Evolutionary conservation across 192 early-diverging fungal genomes (phyloP).

Genomic region (Coemansia erecta): DNA sequence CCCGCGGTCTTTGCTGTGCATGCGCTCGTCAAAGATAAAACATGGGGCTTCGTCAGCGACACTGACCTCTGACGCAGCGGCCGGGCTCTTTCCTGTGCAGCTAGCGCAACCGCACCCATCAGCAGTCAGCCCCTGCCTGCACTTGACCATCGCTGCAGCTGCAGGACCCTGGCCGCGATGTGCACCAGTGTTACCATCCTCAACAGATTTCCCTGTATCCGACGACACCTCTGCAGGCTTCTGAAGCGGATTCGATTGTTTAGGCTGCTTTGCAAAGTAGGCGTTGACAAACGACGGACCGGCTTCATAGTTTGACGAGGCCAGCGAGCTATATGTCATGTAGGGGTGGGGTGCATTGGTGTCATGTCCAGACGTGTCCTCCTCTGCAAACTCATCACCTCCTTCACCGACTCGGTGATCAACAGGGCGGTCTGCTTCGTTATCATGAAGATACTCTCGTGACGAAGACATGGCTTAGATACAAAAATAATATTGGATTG

Average conservation of each 20-base stretch:
- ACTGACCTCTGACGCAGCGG: too few species aligned
- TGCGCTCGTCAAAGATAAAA: too few species aligned
- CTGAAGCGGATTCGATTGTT: too few species aligned
- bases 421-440: background rate
- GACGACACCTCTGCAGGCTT: background rate
- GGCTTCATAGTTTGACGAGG: constrained; percentile 13
- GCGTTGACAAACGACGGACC: constrained; percentile 19
- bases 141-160: constrained; percentile 20
- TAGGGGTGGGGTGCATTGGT: constrained; percentile 2
- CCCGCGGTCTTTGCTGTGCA: background rate
- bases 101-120: background rate
- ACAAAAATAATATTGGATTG: too few species aligned
- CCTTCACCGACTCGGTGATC: background rate
- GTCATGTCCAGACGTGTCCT: background rate
- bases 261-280: constrained; percentile 12
- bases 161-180: constrained; percentile 14
- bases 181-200: background rate
- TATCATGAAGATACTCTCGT: background rate
- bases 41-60: too few species aligned
- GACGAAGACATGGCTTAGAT: too few species aligned
- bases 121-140: constrained; percentile 5
- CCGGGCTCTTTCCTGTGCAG: background rate
- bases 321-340: constrained; percentile 18
- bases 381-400: constrained; percentile 1
- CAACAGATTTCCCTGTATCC: background rate